Conservation (phyloP, 495 filamentous ascomycete species). For the Bathelium albidoporum region DNA sequence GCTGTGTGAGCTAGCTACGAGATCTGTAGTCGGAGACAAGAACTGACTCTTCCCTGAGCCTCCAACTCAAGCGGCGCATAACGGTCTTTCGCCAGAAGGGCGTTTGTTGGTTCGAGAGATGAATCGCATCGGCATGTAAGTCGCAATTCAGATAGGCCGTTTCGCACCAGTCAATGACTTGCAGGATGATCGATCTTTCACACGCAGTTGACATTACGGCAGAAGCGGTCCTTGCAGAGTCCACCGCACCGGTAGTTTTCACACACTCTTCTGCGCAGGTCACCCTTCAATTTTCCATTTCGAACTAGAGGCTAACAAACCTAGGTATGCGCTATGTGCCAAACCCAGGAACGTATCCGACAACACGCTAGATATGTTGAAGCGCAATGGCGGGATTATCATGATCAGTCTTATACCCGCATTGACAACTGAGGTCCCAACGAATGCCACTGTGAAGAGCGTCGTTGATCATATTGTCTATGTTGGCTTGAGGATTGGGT, state of each 20-base stretch:
- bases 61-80: neutral
- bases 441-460: conserved; percentile 13
- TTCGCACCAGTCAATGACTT: neutral
- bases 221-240: neutral
- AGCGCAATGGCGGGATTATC: conserved; percentile 14
- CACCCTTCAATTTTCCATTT: neutral
- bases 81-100: conserved; percentile 16
- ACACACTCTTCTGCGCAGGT: conserved; percentile 15
- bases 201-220: conserved; percentile 22
- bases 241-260: conserved; percentile 10
- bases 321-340: neutral
- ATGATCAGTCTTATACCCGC: conserved; percentile 14
- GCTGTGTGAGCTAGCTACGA: conserved; percentile 7
- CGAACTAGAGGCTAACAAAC: neutral
- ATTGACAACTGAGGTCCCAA: neutral
- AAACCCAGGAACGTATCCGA: neutral
- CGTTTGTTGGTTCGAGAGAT: conserved; percentile 35
- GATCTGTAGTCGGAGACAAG: neutral
- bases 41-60: neutral
- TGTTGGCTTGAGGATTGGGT: conserved; percentile 47
- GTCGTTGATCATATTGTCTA: conserved; percentile 45
- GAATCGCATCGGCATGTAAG: conserved; percentile 41
- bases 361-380: conserved; percentile 3
- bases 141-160: conserved; percentile 26
- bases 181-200: conserved; percentile 38